A percentile compares a stretch with the other conserved stretches of the same genome.
These are phyloP conservation scores for Gnetum montanum DNA, from an alignment of 75 land plant species.

Conservation along the genomic window DNA sequence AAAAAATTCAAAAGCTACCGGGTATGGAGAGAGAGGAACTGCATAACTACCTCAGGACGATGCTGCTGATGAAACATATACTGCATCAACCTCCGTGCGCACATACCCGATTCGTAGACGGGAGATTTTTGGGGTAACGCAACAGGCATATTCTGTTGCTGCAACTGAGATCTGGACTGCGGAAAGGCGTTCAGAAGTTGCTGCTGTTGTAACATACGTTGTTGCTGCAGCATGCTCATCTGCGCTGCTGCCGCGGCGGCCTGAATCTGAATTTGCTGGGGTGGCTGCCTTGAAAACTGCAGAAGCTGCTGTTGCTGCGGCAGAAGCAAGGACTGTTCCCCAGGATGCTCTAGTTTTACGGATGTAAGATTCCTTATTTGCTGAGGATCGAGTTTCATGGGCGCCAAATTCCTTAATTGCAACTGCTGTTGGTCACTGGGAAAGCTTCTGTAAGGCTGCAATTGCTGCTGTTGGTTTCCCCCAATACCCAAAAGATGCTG, in stretches of 20 bases:
- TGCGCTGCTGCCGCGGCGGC: no score
- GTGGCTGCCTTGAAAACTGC: conserved; percentile 56
- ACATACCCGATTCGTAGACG: conserved; percentile 71
- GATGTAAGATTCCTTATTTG: conserved; percentile 6
- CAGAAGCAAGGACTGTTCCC: conserved; percentile 22
- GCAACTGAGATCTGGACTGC: conserved; percentile 33
- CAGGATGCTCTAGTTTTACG: conserved; percentile 26
- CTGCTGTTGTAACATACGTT: conserved; percentile 41
- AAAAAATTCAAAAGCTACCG: no score
- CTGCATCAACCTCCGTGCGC: conserved; percentile 73
- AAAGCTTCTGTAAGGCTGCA: conserved; percentile 3
- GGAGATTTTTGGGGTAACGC: conserved; percentile 41
- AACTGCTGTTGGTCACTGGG: conserved; percentile 20
- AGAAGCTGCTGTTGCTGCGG: conserved; percentile 57
- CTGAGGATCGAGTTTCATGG: conserved; percentile 61
- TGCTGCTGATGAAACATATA: conserved; percentile 88
- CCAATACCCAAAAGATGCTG: conserved; percentile 16
- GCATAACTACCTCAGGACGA: conserved; percentile 72
- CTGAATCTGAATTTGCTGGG: conserved; percentile 34
- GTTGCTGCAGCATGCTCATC: conserved; percentile 31
- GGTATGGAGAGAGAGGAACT: no score
- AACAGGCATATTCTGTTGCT: conserved; percentile 31
- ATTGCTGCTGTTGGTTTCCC: conserved; percentile 12
- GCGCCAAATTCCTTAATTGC: conserved; percentile 28
- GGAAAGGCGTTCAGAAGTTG: conserved; percentile 34